Percentiles rank a stretch among this genome's conserved stretches.
Evolutionary conservation across 306 rosid species (phyloP).

Genomic region (Herpetospermum pedunculosum): DNA sequence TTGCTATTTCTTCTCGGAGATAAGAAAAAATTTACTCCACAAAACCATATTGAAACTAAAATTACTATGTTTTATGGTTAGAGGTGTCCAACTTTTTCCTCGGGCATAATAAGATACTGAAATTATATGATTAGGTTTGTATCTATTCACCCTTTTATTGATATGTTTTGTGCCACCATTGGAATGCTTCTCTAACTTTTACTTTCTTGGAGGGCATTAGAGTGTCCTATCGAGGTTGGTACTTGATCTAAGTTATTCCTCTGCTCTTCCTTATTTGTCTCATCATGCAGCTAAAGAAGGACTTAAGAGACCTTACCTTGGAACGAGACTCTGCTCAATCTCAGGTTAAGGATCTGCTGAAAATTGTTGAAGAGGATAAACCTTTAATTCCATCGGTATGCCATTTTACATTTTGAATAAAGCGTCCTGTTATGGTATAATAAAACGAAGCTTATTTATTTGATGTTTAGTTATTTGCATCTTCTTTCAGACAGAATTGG

Average conservation of each 20-base stretch:
- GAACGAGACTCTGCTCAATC: constrained; percentile 65
- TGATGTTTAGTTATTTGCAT: constrained; percentile 15
- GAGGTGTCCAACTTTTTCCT: neutral
- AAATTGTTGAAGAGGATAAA: constrained; percentile 38
- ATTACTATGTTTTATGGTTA: neutral
- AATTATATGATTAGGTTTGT: neutral
- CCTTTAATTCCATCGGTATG: constrained; percentile 25
- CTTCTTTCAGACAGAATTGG: constrained; percentile 37
- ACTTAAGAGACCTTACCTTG: constrained; percentile 42
- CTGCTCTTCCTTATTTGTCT: constrained; percentile 5
- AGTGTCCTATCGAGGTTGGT: neutral
- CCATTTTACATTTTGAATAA: neutral
- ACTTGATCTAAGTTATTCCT: neutral
- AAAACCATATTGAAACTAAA: neutral
- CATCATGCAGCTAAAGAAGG: constrained; percentile 65
- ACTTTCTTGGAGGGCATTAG: neutral
- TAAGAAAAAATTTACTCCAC: neutral
- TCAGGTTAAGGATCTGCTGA: constrained; percentile 63
- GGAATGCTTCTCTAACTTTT: neutral
- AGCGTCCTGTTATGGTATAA: constrained; percentile 9
- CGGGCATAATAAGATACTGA: neutral
- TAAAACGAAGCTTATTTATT: constrained; percentile 5
- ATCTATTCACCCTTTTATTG: neutral
- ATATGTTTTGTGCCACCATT: neutral
- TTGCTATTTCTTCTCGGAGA: neutral